Percentiles rank a stretch among this genome's conserved stretches.
Evolutionary conservation across 768 basidiomycete genomes (phyloP).

Genomic region (Cubamyces sp.): DNA sequence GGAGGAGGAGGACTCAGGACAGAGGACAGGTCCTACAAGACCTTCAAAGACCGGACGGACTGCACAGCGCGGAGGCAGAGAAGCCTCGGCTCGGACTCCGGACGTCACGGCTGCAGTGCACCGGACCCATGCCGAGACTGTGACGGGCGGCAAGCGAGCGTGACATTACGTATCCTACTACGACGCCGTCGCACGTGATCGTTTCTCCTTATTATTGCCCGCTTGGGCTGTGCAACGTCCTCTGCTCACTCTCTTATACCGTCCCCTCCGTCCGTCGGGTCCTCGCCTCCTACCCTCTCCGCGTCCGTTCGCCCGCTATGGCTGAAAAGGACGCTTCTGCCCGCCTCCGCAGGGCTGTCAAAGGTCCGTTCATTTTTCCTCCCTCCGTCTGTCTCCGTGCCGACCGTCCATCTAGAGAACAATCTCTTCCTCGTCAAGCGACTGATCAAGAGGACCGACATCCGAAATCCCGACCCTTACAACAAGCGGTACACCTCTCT

Average conservation of each 20-base stretch:
- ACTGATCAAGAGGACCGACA: conserved; percentile 82
- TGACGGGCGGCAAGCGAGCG: conserved; percentile 10
- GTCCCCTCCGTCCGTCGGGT: conserved; percentile 23
- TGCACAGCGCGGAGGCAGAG: background rate
- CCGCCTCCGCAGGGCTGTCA: conserved; percentile 78
- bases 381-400: conserved; percentile 2
- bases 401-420: conserved; percentile 63
- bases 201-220: conserved; percentile 33
- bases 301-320: conserved; percentile 49
- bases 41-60: background rate
- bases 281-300: conserved; percentile 26
- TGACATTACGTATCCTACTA: conserved; percentile 25
- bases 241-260: conserved; percentile 26
- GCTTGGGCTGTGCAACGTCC: conserved; percentile 30
- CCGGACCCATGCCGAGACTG: background rate
- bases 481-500: conserved; percentile 81
- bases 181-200: conserved; percentile 24
- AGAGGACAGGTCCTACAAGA: too few relatives aligned
- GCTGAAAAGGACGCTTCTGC: conserved; percentile 81
- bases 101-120: background rate
- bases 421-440: conserved; percentile 92
- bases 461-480: conserved; percentile 87
- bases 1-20: background rate
- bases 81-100: background rate
- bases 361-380: conserved; percentile 49